A percentile compares a stretch with the other conserved stretches of the same genome.
These are phyloP conservation scores for Pholiota adiposa DNA, from an alignment of 1,284 basidiomycete species.

Conservation along the genomic window DNA sequence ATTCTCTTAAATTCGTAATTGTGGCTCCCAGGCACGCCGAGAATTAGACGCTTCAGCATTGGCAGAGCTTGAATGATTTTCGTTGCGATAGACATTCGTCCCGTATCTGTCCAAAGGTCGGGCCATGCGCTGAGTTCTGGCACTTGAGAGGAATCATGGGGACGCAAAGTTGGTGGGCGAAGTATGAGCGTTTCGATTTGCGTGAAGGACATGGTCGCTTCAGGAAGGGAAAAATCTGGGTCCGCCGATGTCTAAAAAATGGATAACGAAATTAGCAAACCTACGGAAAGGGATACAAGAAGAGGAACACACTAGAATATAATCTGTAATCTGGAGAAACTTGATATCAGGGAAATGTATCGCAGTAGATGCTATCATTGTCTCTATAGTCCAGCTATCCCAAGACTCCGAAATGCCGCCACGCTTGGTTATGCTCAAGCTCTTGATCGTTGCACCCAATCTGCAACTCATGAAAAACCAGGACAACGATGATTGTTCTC, in stretches of 20 bases:
- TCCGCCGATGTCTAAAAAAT: not conserved
- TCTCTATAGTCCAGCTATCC: not conserved
- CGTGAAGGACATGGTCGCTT: not conserved
- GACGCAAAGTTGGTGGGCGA: not conserved
- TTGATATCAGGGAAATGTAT: not conserved
- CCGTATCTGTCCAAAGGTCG: not conserved
- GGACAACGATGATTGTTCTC: no score
- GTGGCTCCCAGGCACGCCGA: not conserved
- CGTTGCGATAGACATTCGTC: not conserved
- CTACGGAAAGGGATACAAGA: not conserved
- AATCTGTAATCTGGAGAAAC: not conserved
- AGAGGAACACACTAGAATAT: not conserved
- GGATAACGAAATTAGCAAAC: not conserved
- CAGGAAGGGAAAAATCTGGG: not conserved
- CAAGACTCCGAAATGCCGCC: not conserved
- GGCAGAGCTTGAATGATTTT: not conserved
- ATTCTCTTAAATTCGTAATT: not conserved
- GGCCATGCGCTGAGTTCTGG: not conserved
- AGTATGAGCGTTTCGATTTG: not conserved
- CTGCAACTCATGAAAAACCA: no score
- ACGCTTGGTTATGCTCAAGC: not conserved
- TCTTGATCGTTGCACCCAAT: not conserved
- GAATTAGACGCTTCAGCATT: not conserved
- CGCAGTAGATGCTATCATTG: not conserved
- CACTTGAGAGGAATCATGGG: not conserved